phyloP scores from a whole-genome alignment of 2,329 filamentous ascomycete species.

The Xylariales sp. region DNA sequence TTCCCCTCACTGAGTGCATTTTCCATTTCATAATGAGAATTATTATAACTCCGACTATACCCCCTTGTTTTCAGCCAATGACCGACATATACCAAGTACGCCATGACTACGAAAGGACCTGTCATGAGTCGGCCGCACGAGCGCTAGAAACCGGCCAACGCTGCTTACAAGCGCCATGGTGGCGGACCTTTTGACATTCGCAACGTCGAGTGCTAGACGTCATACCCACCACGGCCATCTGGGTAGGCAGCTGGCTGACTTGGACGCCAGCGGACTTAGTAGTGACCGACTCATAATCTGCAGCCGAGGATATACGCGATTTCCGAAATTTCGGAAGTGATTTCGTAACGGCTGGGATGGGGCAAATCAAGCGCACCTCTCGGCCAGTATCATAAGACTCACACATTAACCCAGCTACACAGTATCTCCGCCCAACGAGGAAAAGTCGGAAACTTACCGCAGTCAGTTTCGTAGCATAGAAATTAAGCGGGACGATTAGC shows the following conservation, averaged over 20 bases:
- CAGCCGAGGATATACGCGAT: background rate
- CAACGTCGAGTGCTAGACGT: background rate
- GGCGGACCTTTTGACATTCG: background rate
- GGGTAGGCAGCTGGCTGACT: background rate
- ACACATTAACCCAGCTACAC: background rate
- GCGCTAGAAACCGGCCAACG: conserved; percentile 2
- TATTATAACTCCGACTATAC: conserved; percentile 5
- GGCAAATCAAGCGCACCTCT: background rate
- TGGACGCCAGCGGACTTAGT: background rate
- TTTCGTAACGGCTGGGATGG: background rate
- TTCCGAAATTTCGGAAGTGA: background rate
- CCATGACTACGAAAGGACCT: conserved; percentile 1
- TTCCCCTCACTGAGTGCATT: background rate
- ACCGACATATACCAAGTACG: background rate
- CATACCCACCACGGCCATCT: background rate
- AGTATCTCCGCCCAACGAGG: background rate
- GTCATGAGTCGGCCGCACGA: conserved; percentile 22
- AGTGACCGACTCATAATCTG: background rate
- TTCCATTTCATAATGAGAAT: conserved; percentile 15
- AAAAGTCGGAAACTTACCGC: background rate
- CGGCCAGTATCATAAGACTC: background rate
- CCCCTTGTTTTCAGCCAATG: conserved; percentile 9
- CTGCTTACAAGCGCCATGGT: background rate
- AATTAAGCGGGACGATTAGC: background rate
- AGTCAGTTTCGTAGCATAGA: background rate